Percentiles rank a stretch among this genome's conserved stretches.
phyloP scores from a whole-genome alignment of 1,139 yeast genomes.

The Taphrina confusa region DNA sequence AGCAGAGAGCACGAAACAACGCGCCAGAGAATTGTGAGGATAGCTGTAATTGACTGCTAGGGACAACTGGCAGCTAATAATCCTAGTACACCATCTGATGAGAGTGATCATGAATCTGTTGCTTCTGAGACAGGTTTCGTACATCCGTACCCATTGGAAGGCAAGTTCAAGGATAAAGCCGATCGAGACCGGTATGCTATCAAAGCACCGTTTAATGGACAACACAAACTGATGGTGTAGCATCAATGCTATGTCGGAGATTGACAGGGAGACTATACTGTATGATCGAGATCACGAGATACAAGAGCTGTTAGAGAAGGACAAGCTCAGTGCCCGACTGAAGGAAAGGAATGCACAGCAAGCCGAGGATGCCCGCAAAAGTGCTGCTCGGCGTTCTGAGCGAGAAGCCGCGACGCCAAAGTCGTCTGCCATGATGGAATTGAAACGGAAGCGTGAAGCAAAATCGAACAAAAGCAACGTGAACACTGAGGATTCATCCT shows the following conservation, averaged over 20 bases:
- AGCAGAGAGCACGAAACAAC: conserved; percentile 5
- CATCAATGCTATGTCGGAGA: conserved; percentile 78
- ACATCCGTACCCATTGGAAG: conserved; percentile 89
- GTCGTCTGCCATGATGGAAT: conserved; percentile 69
- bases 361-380: conserved; percentile 42
- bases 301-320: conserved; percentile 81
- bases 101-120: conserved; percentile 44
- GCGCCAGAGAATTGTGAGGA: conserved; percentile 25
- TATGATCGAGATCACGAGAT: conserved; percentile 91
- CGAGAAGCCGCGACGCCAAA: conserved; percentile 48
- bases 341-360: conserved; percentile 51
- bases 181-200: conserved; percentile 57
- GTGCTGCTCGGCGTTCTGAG: conserved; percentile 39
- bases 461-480: conserved; percentile 44
- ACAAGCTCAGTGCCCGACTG: conserved; percentile 78
- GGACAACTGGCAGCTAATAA: neutral
- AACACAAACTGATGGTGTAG: conserved; percentile 34
- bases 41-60: neutral
- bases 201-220: neutral
- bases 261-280: conserved; percentile 83
- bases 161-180: conserved; percentile 78
- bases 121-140: conserved; percentile 42
- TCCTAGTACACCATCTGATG: conserved; percentile 35
- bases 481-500: conserved; percentile 42
- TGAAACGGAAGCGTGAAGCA: conserved; percentile 79